Percentiles rank a stretch among this genome's conserved stretches.
Conservation (phyloP, 2,329 filamentous ascomycete genomes). For the Cercospora nicotianae region DNA sequence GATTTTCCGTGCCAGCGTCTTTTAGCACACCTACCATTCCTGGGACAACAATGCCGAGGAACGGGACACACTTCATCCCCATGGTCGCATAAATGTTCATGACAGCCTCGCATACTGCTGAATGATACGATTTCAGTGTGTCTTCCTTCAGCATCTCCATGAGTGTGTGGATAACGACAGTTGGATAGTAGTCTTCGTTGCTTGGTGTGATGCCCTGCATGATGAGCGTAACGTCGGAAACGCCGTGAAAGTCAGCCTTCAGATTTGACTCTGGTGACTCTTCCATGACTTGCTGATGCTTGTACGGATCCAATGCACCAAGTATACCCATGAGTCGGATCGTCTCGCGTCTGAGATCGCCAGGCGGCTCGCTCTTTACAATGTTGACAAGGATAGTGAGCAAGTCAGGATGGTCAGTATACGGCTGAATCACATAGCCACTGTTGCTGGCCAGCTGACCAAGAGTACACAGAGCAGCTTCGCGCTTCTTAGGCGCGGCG, state of each 20-base stretch:
- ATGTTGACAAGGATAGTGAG: slow-evolving; percentile 91
- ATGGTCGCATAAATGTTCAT: slow-evolving; percentile 99
- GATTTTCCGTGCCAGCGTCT: slow-evolving; percentile 65
- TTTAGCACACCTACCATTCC: slow-evolving; percentile 89
- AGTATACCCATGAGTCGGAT: slow-evolving; percentile 96
- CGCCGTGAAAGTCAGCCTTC: slow-evolving; percentile 62
- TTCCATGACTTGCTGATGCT: slow-evolving; percentile 92
- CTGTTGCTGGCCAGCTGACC: slow-evolving; percentile 94
- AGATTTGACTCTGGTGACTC: slow-evolving; percentile 78
- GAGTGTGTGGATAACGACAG: slow-evolving; percentile 93
- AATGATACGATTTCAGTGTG: slow-evolving; percentile 87
- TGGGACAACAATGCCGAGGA: slow-evolving; percentile 89
- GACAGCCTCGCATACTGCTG: slow-evolving; percentile 91
- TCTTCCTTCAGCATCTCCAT: slow-evolving; percentile 89
- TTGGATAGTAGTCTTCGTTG: slow-evolving; percentile 97
- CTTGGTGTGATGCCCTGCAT: slow-evolving; percentile 97
- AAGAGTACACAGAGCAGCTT: slow-evolving; percentile 85
- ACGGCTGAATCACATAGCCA: slow-evolving; percentile 95
- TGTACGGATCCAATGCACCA: slow-evolving; percentile 92
- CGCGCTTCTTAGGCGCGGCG: slow-evolving; percentile 83
- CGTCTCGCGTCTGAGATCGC: slow-evolving; percentile 83
- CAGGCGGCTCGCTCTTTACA: slow-evolving; percentile 87
- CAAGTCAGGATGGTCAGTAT: slow-evolving; percentile 90
- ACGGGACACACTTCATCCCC: slow-evolving; percentile 92
- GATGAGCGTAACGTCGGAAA: slow-evolving; percentile 94